Conservation (phyloP, 2,329 filamentous ascomycete genomes). For the Paecilomyces variotii region DNA sequence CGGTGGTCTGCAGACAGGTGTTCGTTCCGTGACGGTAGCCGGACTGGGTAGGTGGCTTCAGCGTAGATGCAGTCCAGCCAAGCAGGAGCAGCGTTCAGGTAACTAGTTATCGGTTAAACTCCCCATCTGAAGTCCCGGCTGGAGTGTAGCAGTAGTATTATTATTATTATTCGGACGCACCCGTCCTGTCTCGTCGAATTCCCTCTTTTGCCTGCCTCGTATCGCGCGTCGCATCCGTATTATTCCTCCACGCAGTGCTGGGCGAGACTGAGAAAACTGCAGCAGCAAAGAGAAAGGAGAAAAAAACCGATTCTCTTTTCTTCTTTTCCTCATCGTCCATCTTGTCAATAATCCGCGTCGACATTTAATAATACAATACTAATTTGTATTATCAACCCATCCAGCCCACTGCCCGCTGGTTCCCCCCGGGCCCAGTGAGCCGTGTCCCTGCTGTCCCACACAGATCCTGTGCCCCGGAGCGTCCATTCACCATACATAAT, state of each 20-base stretch:
- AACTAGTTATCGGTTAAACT: neutral
- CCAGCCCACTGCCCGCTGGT: neutral
- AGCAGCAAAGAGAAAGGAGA: neutral
- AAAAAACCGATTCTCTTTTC: neutral
- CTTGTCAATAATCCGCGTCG: neutral
- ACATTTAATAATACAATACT: neutral
- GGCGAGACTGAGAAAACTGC: neutral
- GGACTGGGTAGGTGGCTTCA: neutral
- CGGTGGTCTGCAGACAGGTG: neutral
- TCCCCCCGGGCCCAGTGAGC: neutral
- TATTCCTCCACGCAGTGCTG: neutral
- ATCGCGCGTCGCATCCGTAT: neutral
- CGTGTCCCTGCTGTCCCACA: neutral
- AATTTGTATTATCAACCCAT: neutral
- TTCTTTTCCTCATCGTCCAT: neutral
- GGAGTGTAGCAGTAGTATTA: neutral
- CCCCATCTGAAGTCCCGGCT: neutral
- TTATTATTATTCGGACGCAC: neutral
- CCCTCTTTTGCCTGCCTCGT: neutral
- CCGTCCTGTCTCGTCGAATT: neutral
- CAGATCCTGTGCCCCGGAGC: neutral
- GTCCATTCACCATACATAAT: neutral
- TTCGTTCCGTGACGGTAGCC: neutral
- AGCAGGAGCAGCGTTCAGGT: neutral
- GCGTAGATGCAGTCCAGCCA: neutral